Evolutionary conservation across 306 rosid species (phyloP), one percentile per base, ranked within the genome.

Genomic region (cucumber (Cucumis sativus)): DNA sequence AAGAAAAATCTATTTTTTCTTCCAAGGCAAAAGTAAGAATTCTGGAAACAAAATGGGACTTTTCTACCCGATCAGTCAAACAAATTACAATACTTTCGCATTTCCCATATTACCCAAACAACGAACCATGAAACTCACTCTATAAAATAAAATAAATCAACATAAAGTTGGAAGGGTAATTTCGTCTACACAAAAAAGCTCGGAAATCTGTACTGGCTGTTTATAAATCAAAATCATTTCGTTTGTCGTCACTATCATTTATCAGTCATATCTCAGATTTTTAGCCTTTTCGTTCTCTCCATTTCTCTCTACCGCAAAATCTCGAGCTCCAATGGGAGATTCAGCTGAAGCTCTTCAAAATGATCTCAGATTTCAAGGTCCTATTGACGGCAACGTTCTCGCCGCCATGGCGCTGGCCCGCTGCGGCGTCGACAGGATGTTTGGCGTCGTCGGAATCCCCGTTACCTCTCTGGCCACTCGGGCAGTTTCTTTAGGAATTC

Each of bases 381-480:
- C 16, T 0, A 64, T 94, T n/a, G 96, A 95, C 56, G 97, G 97
- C 17, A 92, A 90, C 79, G 62, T 79, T 23, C 88, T 95, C 15
- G 91, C 86, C 0, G 97, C 99, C 1, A 90, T 68, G 70, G 81
- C 99, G 6, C 88, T 95, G 0, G 87, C 88, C 0, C 81, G 73
- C 7, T 89, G 86, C 54, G 97, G 97, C 16, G 91, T 91, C 3
- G 81, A 85, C 16, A 87, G 87, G 78, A 95, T 95, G 99, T 92
- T 95, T 81, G 99, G 99, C 72, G 99, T 95, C 5, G 97, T 95
- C 4, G 99, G 99, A 3, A 95, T 95, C 52, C 99, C 99, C 0
- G 99, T 95, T 0, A 95, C 99, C 7, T 86, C 97, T 15, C 84
- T 95, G n/a, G 97, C 99, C 3, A 92, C 77, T 73, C 90, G 99